Percentiles rank a stretch among this genome's conserved stretches.
Conservation (phyloP, 2,329 filamentous ascomycete genomes). For the Pseudogymnoascus sp. region DNA sequence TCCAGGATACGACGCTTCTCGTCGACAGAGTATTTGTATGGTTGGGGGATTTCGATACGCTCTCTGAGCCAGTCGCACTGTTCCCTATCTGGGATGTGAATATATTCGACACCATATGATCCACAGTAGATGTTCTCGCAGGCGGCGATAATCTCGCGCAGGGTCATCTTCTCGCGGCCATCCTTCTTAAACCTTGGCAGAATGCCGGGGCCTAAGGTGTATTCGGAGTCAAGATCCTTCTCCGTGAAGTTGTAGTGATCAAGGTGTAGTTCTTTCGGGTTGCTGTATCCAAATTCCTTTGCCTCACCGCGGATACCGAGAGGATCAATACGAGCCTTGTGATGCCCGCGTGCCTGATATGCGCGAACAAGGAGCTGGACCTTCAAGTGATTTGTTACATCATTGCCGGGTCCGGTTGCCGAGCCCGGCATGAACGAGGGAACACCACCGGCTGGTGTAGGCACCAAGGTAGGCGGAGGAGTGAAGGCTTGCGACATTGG, state of each 20-base stretch:
- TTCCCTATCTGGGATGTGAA: conserved; percentile 93
- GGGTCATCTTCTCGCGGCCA: conserved; percentile 85
- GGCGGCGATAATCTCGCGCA: conserved; percentile 84
- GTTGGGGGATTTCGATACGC: conserved; percentile 84
- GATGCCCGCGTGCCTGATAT: conserved; percentile 95
- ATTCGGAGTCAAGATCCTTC: conserved; percentile 86
- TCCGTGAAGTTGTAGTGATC: conserved; percentile 94
- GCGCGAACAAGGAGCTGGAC: conserved; percentile 94
- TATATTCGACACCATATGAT: conserved; percentile 96
- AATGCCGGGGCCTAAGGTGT: conserved; percentile 86
- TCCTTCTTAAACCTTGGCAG: conserved; percentile 87
- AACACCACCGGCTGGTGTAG: conserved; percentile 69
- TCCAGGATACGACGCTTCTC: conserved; percentile 98
- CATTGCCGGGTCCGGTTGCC: conserved; percentile 59
- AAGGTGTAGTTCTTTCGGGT: conserved; percentile 85
- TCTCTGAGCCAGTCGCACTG: conserved; percentile 98
- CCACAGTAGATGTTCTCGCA: conserved; percentile 97
- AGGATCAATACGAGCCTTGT: conserved; percentile 96
- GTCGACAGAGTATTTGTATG: conserved; percentile 95
- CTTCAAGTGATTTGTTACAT: conserved; percentile 94
- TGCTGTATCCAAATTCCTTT: conserved; percentile 73
- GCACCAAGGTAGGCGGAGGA: conserved; percentile 85
- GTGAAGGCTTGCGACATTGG: conserved; percentile 95
- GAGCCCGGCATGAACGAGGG: conserved; percentile 62
- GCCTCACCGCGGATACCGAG: conserved; percentile 84